A percentile compares a stretch with the other conserved stretches of the same genome.
These are phyloP conservation scores for Neurospora sp. DNA, from an alignment of 495 filamentous ascomycete species.

Conservation along the genomic window DNA sequence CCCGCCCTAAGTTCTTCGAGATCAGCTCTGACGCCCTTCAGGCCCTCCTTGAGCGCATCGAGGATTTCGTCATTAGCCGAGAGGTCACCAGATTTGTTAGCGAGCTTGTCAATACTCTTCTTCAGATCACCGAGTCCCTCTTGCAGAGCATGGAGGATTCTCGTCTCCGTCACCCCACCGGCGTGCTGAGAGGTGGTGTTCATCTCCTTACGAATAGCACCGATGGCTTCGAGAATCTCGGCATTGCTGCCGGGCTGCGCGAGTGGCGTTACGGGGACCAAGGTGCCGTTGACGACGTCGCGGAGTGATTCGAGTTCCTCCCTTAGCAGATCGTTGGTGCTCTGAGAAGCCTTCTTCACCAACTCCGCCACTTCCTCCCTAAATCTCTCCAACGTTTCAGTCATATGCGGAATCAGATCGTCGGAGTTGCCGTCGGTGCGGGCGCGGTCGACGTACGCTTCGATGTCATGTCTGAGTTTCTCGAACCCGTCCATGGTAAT, in stretches of 20 bases:
- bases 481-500: conserved; percentile 80
- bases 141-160: conserved; percentile 65
- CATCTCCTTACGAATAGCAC: conserved; percentile 57
- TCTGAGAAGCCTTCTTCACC: conserved; percentile 30
- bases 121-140: conserved; percentile 70
- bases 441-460: conserved; percentile 63
- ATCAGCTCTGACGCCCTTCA: conserved; percentile 62
- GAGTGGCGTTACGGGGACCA: conserved; percentile 46
- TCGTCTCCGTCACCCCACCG: conserved; percentile 44
- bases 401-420: conserved; percentile 67
- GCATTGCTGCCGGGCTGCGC: conserved; percentile 29
- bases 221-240: conserved; percentile 58
- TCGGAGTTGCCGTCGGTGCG: conserved; percentile 52
- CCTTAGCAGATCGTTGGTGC: conserved; percentile 57
- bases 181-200: conserved; percentile 18
- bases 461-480: conserved; percentile 67
- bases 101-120: conserved; percentile 61
- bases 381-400: conserved; percentile 60
- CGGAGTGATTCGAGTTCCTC: conserved; percentile 71
- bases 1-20: conserved; percentile 60
- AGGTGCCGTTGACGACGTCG: conserved; percentile 56
- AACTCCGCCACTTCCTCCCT: conserved; percentile 57
- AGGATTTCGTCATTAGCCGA: conserved; percentile 78
- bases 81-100: conserved; percentile 55
- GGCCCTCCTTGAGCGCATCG: conserved; percentile 70